These are phyloP conservation scores for Lycium barbarum DNA, from an alignment of 257 asterid species.

Conservation along the genomic window DNA sequence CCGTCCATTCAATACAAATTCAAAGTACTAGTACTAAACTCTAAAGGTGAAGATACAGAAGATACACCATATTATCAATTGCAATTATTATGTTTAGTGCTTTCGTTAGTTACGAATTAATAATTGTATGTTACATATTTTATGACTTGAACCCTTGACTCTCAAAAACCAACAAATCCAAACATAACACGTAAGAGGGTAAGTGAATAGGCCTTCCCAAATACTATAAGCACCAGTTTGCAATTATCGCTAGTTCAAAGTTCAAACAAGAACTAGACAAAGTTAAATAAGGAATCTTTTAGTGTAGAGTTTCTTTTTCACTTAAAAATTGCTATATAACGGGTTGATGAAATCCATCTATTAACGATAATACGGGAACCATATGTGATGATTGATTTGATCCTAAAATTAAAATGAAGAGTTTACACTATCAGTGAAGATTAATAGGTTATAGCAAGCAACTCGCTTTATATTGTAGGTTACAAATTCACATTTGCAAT, in stretches of 20 bases:
- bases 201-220: background rate
- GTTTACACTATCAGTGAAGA: background rate
- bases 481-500: background rate
- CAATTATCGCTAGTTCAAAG: background rate
- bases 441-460: background rate
- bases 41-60: conserved; percentile 27
- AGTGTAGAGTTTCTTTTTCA: background rate
- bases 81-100: conserved; percentile 27
- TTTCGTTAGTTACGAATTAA: conserved; percentile 10
- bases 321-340: background rate
- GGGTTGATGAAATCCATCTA: background rate
- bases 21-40: background rate
- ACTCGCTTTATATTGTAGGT: background rate
- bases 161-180: background rate
- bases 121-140: background rate
- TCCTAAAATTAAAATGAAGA: background rate
- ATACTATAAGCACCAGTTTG: background rate
- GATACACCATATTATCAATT: conserved; percentile 21
- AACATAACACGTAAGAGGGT: background rate
- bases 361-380: background rate
- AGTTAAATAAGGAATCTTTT: background rate
- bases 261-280: conserved; percentile 4
- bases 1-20: background rate
- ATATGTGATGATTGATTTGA: background rate
- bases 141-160: background rate